Percentiles rank a stretch among this genome's conserved stretches.
Conservation (phyloP, 2,329 filamentous ascomycete species). For the Hypoxylon sp. region DNA sequence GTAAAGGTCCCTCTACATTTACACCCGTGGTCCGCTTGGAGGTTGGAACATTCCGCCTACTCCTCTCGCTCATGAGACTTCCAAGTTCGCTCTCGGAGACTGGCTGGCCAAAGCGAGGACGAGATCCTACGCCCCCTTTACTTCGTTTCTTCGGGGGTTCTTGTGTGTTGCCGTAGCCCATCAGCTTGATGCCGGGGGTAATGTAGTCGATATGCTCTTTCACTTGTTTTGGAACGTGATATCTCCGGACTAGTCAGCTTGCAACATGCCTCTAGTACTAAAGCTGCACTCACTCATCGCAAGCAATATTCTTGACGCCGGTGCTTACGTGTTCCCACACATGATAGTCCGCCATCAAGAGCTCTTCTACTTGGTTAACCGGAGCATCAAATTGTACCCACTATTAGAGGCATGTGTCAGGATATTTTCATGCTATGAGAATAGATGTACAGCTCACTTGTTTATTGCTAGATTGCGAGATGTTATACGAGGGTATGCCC, state of each 20-base stretch:
- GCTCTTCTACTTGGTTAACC: slow-evolving; percentile 56
- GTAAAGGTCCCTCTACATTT: slow-evolving; percentile 42
- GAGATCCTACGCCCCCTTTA: slow-evolving; percentile 4
- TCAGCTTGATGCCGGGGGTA: slow-evolving; percentile 68
- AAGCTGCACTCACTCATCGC: slow-evolving; percentile 51
- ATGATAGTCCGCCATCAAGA: slow-evolving; percentile 59
- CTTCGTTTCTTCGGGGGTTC: slow-evolving; percentile 42
- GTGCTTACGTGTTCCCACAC: slow-evolving; percentile 58
- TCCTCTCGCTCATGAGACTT: slow-evolving; percentile 40
- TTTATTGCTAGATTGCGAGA: slow-evolving; percentile 54
- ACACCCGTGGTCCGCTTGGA: slow-evolving; percentile 31
- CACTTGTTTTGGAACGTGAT: slow-evolving; percentile 65
- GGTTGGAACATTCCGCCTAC: slow-evolving; percentile 17
- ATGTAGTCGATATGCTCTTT: slow-evolving; percentile 69
- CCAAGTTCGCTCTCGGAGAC: slow-evolving; percentile 31
- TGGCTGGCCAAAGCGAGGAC: slow-evolving; percentile 27
- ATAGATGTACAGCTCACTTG: slow-evolving; percentile 40
- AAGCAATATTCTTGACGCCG: slow-evolving; percentile 57
- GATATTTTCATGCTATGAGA: not conserved
- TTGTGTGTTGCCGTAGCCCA: slow-evolving; percentile 46
- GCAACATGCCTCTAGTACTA: too few relatives aligned
- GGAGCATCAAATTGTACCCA: slow-evolving; percentile 62
- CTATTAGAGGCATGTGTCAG: slow-evolving; percentile 44
- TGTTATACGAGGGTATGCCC: slow-evolving; percentile 51
- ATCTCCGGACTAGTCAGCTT: slow-evolving; percentile 48